Conservation (phyloP, 208 protist species). For the Spongospora subterranea region DNA sequence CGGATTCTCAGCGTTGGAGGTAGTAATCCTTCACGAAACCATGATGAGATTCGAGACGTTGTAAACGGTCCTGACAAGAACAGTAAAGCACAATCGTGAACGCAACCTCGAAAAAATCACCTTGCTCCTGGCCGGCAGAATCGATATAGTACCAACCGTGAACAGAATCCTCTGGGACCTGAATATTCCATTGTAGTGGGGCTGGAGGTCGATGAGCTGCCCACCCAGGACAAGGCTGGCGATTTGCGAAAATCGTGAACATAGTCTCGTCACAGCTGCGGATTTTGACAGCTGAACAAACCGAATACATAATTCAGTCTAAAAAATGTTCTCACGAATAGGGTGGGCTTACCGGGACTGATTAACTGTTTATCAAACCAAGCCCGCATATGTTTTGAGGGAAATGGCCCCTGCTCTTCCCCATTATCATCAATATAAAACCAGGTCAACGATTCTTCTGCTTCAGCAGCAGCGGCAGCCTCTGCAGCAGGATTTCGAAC, state of each 20-base stretch:
- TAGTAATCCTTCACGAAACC: not conserved
- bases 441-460: not conserved
- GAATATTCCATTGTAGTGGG: not conserved
- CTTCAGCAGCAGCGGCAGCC: not conserved
- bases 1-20: not conserved
- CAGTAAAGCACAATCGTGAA: not conserved
- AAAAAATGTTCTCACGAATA: too few species aligned
- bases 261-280: not conserved
- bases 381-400: not conserved
- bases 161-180: not conserved
- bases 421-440: constrained; percentile 31
- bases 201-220: constrained; percentile 10
- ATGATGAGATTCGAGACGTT: not conserved
- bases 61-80: constrained; percentile 1
- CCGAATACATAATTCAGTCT: too few species aligned
- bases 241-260: not conserved
- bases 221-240: not conserved
- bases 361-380: constrained; percentile 1
- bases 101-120: not conserved
- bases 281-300: constrained; percentile 4
- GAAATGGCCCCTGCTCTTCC: constrained; percentile 9
- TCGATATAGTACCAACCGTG: constrained; percentile 14
- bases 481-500: not conserved
- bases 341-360: constrained; percentile 28
- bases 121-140: constrained; percentile 29